Evolutionary conservation across 2,329 filamentous ascomycete genomes (phyloP).

Genomic region (Stagonosporopsis rhizophila): DNA sequence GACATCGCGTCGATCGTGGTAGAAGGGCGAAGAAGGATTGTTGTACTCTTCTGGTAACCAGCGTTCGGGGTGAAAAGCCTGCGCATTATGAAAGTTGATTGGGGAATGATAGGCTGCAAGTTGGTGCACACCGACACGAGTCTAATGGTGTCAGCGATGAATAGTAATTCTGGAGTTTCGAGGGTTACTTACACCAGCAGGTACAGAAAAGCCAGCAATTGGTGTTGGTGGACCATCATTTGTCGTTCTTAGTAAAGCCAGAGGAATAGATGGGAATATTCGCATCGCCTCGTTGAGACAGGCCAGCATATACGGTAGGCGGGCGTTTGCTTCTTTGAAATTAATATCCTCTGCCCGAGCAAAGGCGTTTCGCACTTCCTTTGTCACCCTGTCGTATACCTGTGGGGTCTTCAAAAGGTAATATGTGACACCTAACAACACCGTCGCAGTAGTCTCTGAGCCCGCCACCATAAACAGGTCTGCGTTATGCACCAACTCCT

Average conservation of each 20-base stretch:
- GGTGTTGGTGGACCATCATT: slow-evolving; percentile 4
- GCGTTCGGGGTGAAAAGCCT: slow-evolving; percentile 22
- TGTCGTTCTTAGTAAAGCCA: slow-evolving; percentile 1
- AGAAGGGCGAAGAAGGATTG: slow-evolving; percentile 22
- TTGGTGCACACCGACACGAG: slow-evolving; percentile 23
- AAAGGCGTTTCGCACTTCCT: slow-evolving; percentile 29
- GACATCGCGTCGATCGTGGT: slow-evolving; percentile 34
- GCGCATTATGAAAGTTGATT: slow-evolving; percentile 20
- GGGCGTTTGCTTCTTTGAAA: slow-evolving; percentile 6
- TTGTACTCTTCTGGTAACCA: slow-evolving; percentile 18
- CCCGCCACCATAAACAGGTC: slow-evolving; percentile 28
- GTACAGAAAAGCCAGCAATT: slow-evolving; percentile 16
- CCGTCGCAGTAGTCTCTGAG: slow-evolving; percentile 34
- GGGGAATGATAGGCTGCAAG: slow-evolving; percentile 17
- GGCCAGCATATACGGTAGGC: slow-evolving; percentile 16
- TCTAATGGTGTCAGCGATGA: not conserved
- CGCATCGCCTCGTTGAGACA: slow-evolving; percentile 12
- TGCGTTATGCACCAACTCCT: slow-evolving; percentile 19
- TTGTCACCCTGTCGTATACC: slow-evolving; percentile 12
- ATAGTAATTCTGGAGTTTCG: not conserved
- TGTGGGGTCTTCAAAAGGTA: slow-evolving; percentile 23
- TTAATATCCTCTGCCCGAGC: slow-evolving; percentile 23
- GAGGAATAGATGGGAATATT: slow-evolving; percentile 19
- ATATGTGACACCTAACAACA: slow-evolving; percentile 24
- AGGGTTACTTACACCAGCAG: slow-evolving; percentile 6